Percentiles rank a stretch among this genome's conserved stretches.
Conservation (phyloP, 768 basidiomycete genomes). For the Paxillus involutus region DNA sequence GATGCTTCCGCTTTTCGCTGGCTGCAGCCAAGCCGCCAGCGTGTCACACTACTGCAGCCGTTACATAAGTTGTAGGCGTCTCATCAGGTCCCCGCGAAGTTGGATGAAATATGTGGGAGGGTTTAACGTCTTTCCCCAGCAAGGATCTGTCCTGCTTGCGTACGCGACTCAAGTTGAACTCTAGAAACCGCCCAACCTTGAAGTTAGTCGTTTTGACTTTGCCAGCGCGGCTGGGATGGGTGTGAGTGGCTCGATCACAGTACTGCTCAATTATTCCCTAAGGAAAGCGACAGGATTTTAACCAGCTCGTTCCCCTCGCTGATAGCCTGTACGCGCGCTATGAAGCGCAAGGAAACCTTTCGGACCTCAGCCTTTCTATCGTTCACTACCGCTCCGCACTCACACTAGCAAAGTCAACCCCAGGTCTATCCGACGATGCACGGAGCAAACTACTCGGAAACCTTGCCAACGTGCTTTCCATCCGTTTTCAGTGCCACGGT, state of each 20-base stretch:
- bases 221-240: constrained; percentile 8
- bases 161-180: too few species aligned
- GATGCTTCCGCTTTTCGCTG: too few species aligned
- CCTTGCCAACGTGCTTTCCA: constrained; percentile 26
- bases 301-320: constrained; percentile 20
- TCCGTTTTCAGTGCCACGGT: constrained; percentile 26
- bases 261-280: not conserved
- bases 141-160: too few species aligned
- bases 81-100: too few species aligned
- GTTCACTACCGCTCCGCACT: constrained; percentile 27
- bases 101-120: too few species aligned
- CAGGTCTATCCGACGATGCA: constrained; percentile 16
- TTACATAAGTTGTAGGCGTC: too few species aligned
- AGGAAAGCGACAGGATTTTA: constrained; percentile 20
- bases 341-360: constrained; percentile 13
- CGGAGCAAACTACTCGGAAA: constrained; percentile 27
- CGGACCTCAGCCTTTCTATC: constrained; percentile 27
- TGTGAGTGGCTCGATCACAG: constrained; percentile 8
- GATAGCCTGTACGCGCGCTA: constrained; percentile 27
- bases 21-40: too few species aligned
- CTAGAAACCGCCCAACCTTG: too few species aligned
- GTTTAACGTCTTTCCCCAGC: too few species aligned
- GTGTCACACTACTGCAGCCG: too few species aligned
- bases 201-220: too few species aligned
- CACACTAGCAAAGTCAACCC: constrained; percentile 19